Percentiles rank a stretch among this genome's conserved stretches.
phyloP scores from a whole-genome alignment of 345 rosid species.

The Aurinia saxatilis region DNA sequence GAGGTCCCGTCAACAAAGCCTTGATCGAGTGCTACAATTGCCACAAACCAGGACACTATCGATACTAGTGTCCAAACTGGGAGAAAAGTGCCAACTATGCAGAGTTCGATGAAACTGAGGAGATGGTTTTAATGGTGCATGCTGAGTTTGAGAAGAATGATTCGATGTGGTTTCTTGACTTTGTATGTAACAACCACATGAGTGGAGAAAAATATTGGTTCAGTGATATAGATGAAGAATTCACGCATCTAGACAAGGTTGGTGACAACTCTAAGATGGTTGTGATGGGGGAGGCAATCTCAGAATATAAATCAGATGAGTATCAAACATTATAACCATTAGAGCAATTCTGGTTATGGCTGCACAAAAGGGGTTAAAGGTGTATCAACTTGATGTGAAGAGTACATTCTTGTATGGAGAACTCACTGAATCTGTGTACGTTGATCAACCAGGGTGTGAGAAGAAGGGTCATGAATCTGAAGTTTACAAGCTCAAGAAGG shows the following conservation, averaged over 20 bases:
- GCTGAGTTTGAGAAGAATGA: background rate
- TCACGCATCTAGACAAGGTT: background rate
- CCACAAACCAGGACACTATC: background rate
- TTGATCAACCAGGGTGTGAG: slow-evolving; percentile 2
- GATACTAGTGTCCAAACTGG: background rate
- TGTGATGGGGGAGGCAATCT: background rate
- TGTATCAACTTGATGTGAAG: background rate
- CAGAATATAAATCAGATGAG: background rate
- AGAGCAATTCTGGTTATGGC: background rate
- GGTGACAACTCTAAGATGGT: background rate
- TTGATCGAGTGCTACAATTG: background rate
- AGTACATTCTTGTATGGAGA: background rate
- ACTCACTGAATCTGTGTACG: background rate
- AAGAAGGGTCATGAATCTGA: background rate
- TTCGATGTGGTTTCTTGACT: too few species aligned
- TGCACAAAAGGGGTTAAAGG: background rate
- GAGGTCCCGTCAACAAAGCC: background rate
- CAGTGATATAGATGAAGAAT: background rate
- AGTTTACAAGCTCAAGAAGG: too few species aligned
- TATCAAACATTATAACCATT: background rate
- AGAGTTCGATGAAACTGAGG: background rate
- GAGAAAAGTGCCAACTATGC: background rate
- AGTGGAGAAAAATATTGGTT: slow-evolving; percentile 1
- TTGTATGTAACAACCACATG: too few species aligned
- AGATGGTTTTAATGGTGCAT: background rate